phyloP scores from a whole-genome alignment of 2,329 filamentous ascomycete genomes.

The Botrytis sinoallii region DNA sequence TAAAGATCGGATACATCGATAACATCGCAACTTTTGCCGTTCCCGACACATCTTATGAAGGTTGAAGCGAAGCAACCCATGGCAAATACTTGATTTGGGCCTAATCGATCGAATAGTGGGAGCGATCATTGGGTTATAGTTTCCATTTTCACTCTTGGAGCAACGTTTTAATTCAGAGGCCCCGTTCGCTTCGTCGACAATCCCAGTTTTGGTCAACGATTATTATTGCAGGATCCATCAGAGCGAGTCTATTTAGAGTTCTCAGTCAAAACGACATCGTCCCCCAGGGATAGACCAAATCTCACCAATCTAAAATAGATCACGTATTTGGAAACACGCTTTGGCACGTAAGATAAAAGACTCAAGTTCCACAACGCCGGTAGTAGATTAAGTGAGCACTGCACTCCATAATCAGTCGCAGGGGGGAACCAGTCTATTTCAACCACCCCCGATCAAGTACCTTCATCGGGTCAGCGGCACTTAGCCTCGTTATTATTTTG shows the following conservation, averaged over 20 bases:
- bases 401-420: conserved; percentile 7
- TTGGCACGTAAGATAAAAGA: conserved; percentile 5
- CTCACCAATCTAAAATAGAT: not conserved
- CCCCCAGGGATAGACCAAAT: not conserved
- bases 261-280: conserved; percentile 1
- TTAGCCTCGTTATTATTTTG: not conserved
- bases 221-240: conserved; percentile 1
- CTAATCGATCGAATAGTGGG: not conserved
- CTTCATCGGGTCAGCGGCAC: conserved; percentile 16
- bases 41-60: not conserved
- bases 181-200: conserved; percentile 1
- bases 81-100: not conserved
- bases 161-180: conserved; percentile 4
- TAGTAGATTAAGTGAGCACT: conserved; percentile 13
- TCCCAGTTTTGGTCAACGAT: conserved; percentile 3
- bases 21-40: conserved; percentile 16
- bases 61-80: not conserved
- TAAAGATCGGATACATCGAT: conserved; percentile 14
- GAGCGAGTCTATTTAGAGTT: conserved; percentile 10
- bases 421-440: not conserved
- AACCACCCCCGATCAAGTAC: not conserved
- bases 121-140: conserved; percentile 18
- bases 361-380: conserved; percentile 11
- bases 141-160: not conserved
- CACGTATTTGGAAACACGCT: not conserved